Evolutionary conservation across 208 protist genomes (phyloP).

Genomic region (Trichomonas tenax): DNA sequence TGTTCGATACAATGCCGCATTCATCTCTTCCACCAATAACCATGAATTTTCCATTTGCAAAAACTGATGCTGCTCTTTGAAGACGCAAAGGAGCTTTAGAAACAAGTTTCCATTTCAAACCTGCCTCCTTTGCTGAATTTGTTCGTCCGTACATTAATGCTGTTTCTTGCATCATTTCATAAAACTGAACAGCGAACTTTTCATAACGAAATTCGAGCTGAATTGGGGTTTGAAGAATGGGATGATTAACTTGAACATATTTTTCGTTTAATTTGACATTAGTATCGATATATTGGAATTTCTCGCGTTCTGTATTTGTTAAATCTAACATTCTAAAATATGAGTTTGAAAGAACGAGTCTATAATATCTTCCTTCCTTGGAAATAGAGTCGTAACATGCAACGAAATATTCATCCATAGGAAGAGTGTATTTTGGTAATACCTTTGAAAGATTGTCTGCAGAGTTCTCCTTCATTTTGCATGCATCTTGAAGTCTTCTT

Average conservation of each 20-base stretch:
- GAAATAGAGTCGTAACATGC: not conserved
- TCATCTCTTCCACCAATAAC: not conserved
- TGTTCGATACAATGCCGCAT: not conserved
- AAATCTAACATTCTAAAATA: not conserved
- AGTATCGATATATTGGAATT: not conserved
- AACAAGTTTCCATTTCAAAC: not conserved
- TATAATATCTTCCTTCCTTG: not conserved
- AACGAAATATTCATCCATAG: not conserved
- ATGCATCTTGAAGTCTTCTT: not conserved
- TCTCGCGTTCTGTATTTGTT: not conserved
- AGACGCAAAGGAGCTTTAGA: not conserved
- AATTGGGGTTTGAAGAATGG: not conserved
- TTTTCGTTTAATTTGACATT: not conserved
- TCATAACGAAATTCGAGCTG: not conserved
- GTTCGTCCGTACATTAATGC: not conserved
- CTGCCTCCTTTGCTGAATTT: not conserved
- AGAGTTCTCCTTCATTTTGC: not conserved
- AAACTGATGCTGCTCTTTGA: not conserved
- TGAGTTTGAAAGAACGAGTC: not conserved
- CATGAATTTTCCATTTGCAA: not conserved
- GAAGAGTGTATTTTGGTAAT: not conserved
- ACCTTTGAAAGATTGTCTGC: not conserved
- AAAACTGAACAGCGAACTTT: not conserved
- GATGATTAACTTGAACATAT: not conserved
- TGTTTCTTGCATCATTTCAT: not conserved